Evolutionary conservation across 345 rosid genomes (phyloP).

Genomic region (Hibiscus syriacus): DNA sequence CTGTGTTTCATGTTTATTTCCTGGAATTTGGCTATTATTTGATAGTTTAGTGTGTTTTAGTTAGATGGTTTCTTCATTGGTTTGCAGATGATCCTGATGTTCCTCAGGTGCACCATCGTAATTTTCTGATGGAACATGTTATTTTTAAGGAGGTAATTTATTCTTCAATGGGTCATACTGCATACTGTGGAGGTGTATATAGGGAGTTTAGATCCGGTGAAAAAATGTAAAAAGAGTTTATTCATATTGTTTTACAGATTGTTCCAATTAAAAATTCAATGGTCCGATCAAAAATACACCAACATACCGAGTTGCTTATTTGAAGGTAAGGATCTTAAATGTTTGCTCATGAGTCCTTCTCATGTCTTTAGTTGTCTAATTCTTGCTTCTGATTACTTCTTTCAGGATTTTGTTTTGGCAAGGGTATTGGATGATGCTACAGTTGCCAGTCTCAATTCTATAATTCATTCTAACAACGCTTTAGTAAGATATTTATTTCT

Average conservation of each 20-base stretch:
- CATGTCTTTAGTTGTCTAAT: constrained; percentile 8
- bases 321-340: constrained; percentile 54
- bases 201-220: background rate
- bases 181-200: constrained; percentile 5
- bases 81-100: constrained; percentile 74
- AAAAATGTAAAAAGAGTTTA: background rate
- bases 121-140: constrained; percentile 63
- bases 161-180: background rate
- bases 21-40: background rate
- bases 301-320: constrained; percentile 76
- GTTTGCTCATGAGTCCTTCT: constrained; percentile 3
- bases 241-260: constrained; percentile 36
- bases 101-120: constrained; percentile 56
- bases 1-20: background rate
- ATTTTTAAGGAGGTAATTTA: constrained; percentile 76
- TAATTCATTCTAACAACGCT: constrained; percentile 66
- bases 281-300: constrained; percentile 83
- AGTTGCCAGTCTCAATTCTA: constrained; percentile 54
- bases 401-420: constrained; percentile 88
- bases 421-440: constrained; percentile 81
- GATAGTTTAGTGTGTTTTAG: background rate
- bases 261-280: constrained; percentile 62
- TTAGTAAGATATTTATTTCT: constrained; percentile 42
- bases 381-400: constrained; percentile 17
- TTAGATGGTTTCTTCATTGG: constrained; percentile 4